These are phyloP conservation scores for Suillus paluster DNA, from an alignment of 768 basidiomycete species.

Conservation along the genomic window DNA sequence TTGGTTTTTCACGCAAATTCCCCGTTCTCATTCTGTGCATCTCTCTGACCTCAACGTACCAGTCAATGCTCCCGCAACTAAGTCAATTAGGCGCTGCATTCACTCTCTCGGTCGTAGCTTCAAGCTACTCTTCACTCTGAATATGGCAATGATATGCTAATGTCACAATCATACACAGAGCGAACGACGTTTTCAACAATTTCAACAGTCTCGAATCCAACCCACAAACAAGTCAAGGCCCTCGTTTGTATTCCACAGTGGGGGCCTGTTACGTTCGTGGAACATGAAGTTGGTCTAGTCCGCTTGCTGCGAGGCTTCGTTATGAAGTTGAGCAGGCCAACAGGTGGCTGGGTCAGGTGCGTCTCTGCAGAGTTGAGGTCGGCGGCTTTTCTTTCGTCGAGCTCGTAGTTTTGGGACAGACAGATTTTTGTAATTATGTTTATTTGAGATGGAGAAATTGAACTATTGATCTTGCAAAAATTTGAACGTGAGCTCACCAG, in stretches of 20 bases:
- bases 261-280: slow-evolving; percentile 79
- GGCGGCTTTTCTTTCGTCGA: slow-evolving; percentile 37
- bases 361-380: slow-evolving; percentile 71
- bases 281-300: slow-evolving; percentile 49
- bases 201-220: neutral
- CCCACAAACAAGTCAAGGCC: slow-evolving; percentile 68
- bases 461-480: neutral
- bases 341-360: slow-evolving; percentile 45
- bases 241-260: slow-evolving; percentile 47
- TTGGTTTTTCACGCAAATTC: neutral
- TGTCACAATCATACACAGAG: neutral
- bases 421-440: slow-evolving; percentile 34
- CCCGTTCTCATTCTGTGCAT: neutral
- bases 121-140: neutral
- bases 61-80: too few species aligned
- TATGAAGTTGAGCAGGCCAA: slow-evolving; percentile 54
- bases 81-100: neutral
- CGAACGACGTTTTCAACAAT: neutral
- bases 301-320: slow-evolving; percentile 57
- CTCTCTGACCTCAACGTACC: too few species aligned
- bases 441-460: slow-evolving; percentile 5
- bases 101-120: too few species aligned
- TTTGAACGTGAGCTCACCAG: neutral
- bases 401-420: slow-evolving; percentile 74
- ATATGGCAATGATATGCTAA: too few species aligned